Evolutionary conservation across 805 yeast species (phyloP), one percentile per base, ranked within the genome.

Genomic region (Kuraishia cidri): DNA sequence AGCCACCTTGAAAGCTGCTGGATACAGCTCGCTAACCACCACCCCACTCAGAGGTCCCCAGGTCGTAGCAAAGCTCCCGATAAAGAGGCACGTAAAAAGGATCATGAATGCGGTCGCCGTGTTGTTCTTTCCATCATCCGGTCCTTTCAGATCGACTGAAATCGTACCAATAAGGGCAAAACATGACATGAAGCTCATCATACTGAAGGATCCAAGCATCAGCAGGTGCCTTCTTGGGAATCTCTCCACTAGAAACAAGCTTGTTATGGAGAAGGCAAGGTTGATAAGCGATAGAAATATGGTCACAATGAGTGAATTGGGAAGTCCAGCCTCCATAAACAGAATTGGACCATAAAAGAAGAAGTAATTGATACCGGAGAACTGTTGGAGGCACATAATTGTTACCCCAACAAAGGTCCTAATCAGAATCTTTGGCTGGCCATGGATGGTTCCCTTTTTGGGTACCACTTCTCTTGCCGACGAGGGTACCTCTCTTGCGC

Each of bases 1-100:
- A 46, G 68, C 71, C 22, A 74, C 63, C 49, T 75, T 72, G 40
- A 77, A 73, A 45, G 71, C 62, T 37, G 66, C 60, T 23, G 86
- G 86, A 53, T 70, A 80, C 25, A 78, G 50, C 47, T 80, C 87
- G 23, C 80, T 66, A 10, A 79, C 74, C 32, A 79, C 60, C 16
- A 76, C 70, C 52, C 70, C 72, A n/a, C 75, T 66, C 37, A 81
- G 70, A 23, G 87, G 85, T 3, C 87, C 88, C 79, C 85, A 76
- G 10, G 83, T 73, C 15, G 75, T 59, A 3, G 87, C 84, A 54
- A 81, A 80, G 36, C 64, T 64, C 42, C 71, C 64, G 33, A 80
- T 75, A 53, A 72, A 80, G 24, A 69, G 46, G 49, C 85, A 74
- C 4, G 81, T 64, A 25, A 75, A 54, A 33, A 66, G 64, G 47